Percentiles rank a stretch among this genome's conserved stretches.
These are phyloP conservation scores for Dendrocalamus latiflorus DNA, from an alignment of 202 grass and related monocot genomes.

Conservation along the genomic window DNA sequence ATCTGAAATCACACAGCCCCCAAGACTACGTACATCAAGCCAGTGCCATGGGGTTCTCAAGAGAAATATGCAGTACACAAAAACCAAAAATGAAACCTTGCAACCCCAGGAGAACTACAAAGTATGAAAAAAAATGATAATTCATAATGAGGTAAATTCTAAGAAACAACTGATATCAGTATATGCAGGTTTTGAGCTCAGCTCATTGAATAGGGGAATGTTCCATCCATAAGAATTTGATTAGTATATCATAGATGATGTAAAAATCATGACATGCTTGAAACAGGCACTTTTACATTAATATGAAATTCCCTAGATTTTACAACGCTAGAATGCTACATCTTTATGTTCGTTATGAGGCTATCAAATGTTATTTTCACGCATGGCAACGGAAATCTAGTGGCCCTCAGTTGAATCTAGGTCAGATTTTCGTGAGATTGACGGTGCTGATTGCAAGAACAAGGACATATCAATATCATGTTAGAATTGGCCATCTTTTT, in stretches of 20 bases:
- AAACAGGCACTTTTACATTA: no score
- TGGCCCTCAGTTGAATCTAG: no score
- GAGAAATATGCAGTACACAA: not conserved
- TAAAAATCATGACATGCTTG: no score
- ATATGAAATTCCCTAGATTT: no score
- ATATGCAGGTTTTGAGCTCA: not conserved
- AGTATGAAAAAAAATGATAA: not conserved
- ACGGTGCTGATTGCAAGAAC: no score
- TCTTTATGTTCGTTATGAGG: no score
- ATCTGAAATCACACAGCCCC: not conserved
- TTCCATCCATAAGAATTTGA: not conserved
- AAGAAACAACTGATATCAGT: not conserved
- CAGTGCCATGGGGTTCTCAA: not conserved
- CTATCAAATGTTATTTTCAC: no score
- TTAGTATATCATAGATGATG: not conserved
- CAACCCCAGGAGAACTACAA: no score
- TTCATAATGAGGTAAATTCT: not conserved
- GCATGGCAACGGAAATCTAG: no score
- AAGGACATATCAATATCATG: not conserved
- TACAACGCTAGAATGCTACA: no score
- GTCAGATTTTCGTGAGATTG: no score
- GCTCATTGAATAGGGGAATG: not conserved
- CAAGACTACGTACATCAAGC: not conserved
- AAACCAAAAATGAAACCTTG: not conserved
- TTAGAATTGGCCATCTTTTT: not conserved